These are phyloP conservation scores for Isatis tinctoria DNA, from an alignment of 345 rosid genomes.

Conservation along the genomic window DNA sequence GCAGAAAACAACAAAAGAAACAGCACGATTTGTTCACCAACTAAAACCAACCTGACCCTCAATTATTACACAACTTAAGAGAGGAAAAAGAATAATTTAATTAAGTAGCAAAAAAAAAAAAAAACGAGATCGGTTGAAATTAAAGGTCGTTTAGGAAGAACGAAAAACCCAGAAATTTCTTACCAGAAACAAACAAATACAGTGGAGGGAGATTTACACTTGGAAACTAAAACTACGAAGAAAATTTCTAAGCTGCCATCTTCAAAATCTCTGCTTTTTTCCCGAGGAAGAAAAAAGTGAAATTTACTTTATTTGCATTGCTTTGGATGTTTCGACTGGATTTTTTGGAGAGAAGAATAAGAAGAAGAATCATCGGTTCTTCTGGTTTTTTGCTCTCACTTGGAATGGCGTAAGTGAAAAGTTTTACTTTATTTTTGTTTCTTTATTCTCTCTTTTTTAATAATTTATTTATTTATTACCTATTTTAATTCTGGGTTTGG, in stretches of 20 bases:
- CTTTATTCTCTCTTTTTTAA: conserved; percentile 1
- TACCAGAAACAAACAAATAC: conserved; percentile 10
- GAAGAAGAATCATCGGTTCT: conserved; percentile 16
- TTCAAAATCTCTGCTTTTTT: conserved; percentile 19
- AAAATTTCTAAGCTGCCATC: conserved; percentile 32
- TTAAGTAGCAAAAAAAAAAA: neutral
- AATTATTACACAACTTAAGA: conserved; percentile 17
- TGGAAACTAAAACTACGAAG: neutral
- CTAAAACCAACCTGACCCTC: conserved; percentile 26
- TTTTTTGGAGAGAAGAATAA: conserved; percentile 26
- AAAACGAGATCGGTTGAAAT: neutral
- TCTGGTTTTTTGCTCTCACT: conserved; percentile 24
- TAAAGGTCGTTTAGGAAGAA: neutral
- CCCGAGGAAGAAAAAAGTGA: neutral
- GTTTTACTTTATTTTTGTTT: conserved; percentile 13
- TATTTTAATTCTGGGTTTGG: neutral
- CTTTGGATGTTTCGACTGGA: conserved; percentile 14
- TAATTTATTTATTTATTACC: neutral
- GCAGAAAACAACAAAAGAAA: conserved; percentile 13
- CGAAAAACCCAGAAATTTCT: conserved; percentile 19
- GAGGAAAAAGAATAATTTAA: neutral
- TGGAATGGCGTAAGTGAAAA: conserved; percentile 36
- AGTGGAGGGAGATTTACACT: conserved; percentile 15
- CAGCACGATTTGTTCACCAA: conserved; percentile 29
- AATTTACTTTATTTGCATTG: neutral